phyloP scores from a whole-genome alignment of 2,329 filamentous ascomycete species.

The Akanthomyces muscarius region DNA sequence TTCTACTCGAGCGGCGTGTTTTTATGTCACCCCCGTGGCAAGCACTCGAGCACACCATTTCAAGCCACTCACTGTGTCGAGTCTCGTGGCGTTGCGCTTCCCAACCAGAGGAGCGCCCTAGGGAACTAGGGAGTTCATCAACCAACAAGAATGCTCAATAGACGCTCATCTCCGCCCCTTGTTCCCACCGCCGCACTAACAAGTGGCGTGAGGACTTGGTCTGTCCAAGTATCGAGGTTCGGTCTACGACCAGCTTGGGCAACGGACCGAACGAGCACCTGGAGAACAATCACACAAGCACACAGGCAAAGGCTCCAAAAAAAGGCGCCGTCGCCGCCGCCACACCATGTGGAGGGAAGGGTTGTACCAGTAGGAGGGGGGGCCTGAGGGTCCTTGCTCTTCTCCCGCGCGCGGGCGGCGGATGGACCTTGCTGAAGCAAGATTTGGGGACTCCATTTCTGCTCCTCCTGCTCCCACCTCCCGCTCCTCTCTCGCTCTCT shows the following conservation, averaged over 20 bases:
- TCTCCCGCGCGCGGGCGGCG: neutral
- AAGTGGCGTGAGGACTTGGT: neutral
- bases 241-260: neutral
- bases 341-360: constrained; percentile 10
- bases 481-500: neutral
- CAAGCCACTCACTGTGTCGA: neutral
- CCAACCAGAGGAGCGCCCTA: neutral
- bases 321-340: constrained; percentile 8
- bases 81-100: constrained; percentile 10
- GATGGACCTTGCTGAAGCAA: neutral
- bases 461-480: neutral
- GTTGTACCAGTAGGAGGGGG: neutral
- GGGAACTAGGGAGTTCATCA: neutral
- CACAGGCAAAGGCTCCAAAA: neutral
- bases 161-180: constrained; percentile 8
- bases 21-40: no score
- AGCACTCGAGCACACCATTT: neutral
- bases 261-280: neutral
- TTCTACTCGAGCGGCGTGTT: no score
- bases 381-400: neutral
- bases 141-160: constrained; percentile 10
- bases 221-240: neutral
- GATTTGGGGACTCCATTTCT: neutral
- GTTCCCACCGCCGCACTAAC: neutral
- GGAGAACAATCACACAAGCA: neutral